A percentile compares a stretch with the other conserved stretches of the same genome.
Conservation (phyloP, 495 filamentous ascomycete genomes). For the Clavariopsis aquatica region DNA sequence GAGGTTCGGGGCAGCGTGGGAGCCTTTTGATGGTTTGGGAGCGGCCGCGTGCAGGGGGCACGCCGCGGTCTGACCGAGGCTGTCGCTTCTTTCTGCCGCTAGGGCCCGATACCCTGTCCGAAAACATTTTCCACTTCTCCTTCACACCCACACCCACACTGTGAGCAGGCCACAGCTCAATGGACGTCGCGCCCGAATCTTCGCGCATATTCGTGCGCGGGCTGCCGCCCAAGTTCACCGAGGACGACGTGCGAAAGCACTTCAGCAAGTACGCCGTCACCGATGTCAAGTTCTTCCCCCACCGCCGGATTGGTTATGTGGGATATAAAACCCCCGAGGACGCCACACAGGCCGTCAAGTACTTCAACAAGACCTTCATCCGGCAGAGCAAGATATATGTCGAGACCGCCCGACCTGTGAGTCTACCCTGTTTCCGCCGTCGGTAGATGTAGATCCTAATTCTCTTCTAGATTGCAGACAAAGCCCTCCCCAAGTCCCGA, state of each 20-base stretch:
- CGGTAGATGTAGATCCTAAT: background rate
- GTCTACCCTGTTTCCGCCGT: background rate
- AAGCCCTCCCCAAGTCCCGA: conserved; percentile 32
- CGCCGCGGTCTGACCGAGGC: background rate
- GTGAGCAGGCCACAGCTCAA: conserved; percentile 8
- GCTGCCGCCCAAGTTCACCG: conserved; percentile 71
- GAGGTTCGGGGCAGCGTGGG: conserved; percentile 3
- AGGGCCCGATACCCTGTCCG: background rate
- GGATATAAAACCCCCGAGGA: conserved; percentile 84
- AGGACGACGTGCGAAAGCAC: conserved; percentile 80
- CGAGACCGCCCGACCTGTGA: conserved; percentile 84
- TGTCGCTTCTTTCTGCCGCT: background rate
- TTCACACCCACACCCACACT: background rate
- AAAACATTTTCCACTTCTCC: background rate
- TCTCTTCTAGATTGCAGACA: conserved; percentile 22
- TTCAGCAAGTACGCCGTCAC: conserved; percentile 80
- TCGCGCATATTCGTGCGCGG: conserved; percentile 91
- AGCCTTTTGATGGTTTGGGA: conserved; percentile 4
- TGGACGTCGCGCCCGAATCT: conserved; percentile 54
- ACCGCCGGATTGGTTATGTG: conserved; percentile 91
- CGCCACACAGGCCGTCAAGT: conserved; percentile 79
- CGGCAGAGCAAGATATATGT: conserved; percentile 94
- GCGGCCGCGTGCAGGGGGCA: conserved; percentile 4
- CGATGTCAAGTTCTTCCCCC: conserved; percentile 84
- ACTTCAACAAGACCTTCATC: conserved; percentile 93